Base-by-base conservation (phyloP, 257 asterid species). In the Solanum stenotomum region DNA sequence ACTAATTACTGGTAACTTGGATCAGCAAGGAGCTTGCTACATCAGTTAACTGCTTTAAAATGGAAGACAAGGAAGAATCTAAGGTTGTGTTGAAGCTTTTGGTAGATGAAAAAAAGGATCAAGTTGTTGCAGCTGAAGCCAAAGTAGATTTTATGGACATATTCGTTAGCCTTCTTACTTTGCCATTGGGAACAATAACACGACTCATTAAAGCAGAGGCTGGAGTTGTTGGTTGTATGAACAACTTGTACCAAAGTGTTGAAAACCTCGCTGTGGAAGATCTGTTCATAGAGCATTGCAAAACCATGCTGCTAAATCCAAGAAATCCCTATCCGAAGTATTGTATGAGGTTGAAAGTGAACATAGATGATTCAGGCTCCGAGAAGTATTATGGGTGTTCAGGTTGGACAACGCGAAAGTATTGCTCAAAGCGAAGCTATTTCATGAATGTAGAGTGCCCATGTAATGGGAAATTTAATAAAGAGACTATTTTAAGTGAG, bases 101-200 rank as follows among this genome's bases (percentile, higher is more conserved):
- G 71, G 33, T 82, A 16, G 87, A 87, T 15, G 42, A 82, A 63
- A 46, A 22, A 42, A 87, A 40, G 16, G 61, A 83, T 31, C 56
- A 76, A 33, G 83, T 87, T 11, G 37, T 87, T 81, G 87, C 89
- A 7, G 87, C 87, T 7, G 87, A 87, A 82, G 40, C 89, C 49
- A 12, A n/a, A 18, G 59, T 52, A 25, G 89, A 82, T 34, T 87
- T 87, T 68, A 63, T 87, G 38, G 87, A 87, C 35, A 56, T 68
- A 63, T 25, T 87, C 5, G 16, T 46, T 68, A 46, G 89, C 83
- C 23, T 87, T 75, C 89, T 87, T 20, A 8, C 83, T 11, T 49
- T 82, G 10, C 89, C 83, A 23, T 5, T 81, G 34, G 89, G 83
- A 81, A 67, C 83, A 4, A 67, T 87, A 33, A 67, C 82, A 14